Evolutionary conservation across 257 asterid genomes (phyloP), one percentile per base, ranked within the genome.

Genomic region (Forsythia suspensa): DNA sequence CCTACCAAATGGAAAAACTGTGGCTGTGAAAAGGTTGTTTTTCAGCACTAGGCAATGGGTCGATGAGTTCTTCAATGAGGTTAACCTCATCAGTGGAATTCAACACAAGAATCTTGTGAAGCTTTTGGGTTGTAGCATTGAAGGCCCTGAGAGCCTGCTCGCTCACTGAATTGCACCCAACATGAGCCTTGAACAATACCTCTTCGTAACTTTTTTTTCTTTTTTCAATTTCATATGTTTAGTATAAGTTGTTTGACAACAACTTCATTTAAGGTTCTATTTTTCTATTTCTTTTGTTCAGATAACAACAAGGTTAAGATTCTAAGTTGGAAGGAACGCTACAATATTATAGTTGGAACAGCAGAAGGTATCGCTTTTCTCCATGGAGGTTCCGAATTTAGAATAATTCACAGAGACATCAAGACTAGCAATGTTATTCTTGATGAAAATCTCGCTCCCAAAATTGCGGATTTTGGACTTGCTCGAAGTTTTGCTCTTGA

Each of bases 111-210:
- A 90, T 74, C 96, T 95, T 38, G 98, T 95, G 66, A 93, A 95
- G 93, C 97, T 95, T 77, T 87, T 95, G 21, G 98, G 98, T 13
- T 95, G 98, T 72, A 95, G 98, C 88, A 91, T 95, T 39, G 98
- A 95, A 85, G 98, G 98, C 13, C 97, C 97, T 1, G 98, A 95
- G 76, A 95, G 98, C 85, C 89, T 95, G 21, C 87, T 95, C n/a
- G 97, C 93, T 34, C 91, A 90, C 11, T n/a, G 97, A 95, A 73
- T 95, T 84, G 91, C 93, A n/a, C 87, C 92, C 6, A 95, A 92
- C 82, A 88, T 77, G 71, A 90, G 97, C 86, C 94, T 95, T 9
- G 98, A 92, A 66, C 89, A 88, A 9, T 84, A 82, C 82, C 86
- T 93, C 65, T 91, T 84, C 11, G 98, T 92, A 83, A 78, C 8